phyloP scores from a whole-genome alignment of 1,139 yeast genomes.

The Yamadazyma triangularis region DNA sequence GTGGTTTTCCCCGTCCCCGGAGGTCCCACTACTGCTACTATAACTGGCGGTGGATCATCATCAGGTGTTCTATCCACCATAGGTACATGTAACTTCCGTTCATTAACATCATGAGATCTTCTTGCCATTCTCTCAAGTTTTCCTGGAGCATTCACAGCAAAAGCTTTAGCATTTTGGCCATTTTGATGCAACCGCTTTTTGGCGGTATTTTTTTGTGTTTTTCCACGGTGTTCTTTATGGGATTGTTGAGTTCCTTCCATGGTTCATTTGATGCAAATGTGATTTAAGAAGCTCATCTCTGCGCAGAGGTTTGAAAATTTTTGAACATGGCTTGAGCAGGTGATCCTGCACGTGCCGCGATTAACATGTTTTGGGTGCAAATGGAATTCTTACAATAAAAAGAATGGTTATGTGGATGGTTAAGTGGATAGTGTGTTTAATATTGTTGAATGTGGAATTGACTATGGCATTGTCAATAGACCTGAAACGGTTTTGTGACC shows the following conservation, averaged over 20 bases:
- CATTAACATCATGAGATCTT: conserved; percentile 82
- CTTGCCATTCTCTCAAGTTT: conserved; percentile 81
- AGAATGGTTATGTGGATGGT: too few species aligned
- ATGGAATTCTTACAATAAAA: too few species aligned
- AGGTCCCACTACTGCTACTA: conserved; percentile 97
- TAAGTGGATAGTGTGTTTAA: too few species aligned
- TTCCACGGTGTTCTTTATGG: conserved; percentile 57
- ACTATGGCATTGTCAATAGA: too few species aligned
- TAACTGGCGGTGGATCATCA: conserved; percentile 95
- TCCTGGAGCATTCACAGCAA: conserved; percentile 89
- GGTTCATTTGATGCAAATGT: conserved; percentile 1
- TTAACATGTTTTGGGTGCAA: background rate
- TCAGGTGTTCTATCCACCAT: conserved; percentile 98
- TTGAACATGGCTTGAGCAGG: too few species aligned
- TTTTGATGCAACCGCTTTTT: conserved; percentile 87
- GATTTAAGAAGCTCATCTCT: conserved; percentile 5
- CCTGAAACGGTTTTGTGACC: conserved; percentile 6
- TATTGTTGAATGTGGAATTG: too few species aligned
- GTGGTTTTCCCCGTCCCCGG: conserved; percentile 99
- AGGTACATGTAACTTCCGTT: conserved; percentile 88
- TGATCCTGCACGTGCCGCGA: conserved; percentile 2
- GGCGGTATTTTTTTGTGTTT: conserved; percentile 55
- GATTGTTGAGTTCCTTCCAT: conserved; percentile 41
- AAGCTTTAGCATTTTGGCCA: conserved; percentile 92
- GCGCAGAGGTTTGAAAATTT: too few species aligned